Evolutionary conservation across 108 stramenopile genomes (phyloP), one percentile per base, ranked within the genome.

Genomic region (Nitzschia sp.): DNA sequence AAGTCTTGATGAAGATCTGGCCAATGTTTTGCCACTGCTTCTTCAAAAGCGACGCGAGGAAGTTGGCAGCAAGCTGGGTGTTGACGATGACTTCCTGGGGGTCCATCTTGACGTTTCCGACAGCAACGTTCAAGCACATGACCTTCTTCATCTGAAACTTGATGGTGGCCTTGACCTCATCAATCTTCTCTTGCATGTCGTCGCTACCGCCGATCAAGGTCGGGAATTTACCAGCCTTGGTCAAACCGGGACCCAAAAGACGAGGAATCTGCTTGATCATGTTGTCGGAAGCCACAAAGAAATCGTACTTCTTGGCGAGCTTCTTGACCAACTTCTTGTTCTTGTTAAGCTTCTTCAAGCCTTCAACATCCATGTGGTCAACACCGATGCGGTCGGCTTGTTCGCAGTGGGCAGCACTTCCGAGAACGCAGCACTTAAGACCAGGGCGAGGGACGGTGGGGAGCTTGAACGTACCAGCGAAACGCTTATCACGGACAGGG

Each of bases 61-160:
- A 99, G 95, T 99, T 99, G 49, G 96, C 87, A 73, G 97, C 91
- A 36, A 98, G 90, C 90, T 97, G 95, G 58, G 96, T 90, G 89
- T 99, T 99, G 76, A 94, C 91, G 70, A 88, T 82, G 70, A 98
- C 93, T 67, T 98, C 88, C 75, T 98, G 82, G 82, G 89, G 80
- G 45, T 85, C 82, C 94, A 96, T 92, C 54, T 68, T 71, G 27
- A 97, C 90, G 76, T 98, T 97, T 71, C 95, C 99, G 60, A 99
- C 96, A 68, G 98, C 95, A 69, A 98, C 97, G 75, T 95, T 97
- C 30, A 99, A 83, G 92, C 98, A 98, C 97, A 98, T 97, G 34
- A 98, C 99, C 90, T 99, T 99, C 97, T 98, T 99, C 99, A 99
- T 98, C 92, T 99, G 99, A 89, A 99, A 99, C 92, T 99, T 99